A percentile compares a stretch with the other conserved stretches of the same genome.
phyloP scores from a whole-genome alignment of 2,329 filamentous ascomycete genomes.

The Trichoderma sp. region DNA sequence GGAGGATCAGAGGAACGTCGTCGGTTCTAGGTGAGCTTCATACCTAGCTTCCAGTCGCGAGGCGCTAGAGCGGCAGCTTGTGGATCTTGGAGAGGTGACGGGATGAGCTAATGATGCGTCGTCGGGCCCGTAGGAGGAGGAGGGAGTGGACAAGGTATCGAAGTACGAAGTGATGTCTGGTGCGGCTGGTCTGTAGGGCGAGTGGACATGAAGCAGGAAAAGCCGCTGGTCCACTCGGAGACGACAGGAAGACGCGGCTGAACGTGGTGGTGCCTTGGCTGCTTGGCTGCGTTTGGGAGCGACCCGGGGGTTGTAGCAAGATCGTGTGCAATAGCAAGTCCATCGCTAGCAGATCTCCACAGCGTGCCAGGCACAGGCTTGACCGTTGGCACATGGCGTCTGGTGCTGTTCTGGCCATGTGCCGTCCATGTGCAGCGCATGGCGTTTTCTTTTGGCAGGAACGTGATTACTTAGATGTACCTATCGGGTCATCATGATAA shows the following conservation, averaged over 20 bases:
- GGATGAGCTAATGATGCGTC: conserved; percentile 18
- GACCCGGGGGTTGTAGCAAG: not conserved
- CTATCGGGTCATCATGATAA: no score
- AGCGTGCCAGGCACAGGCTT: no score
- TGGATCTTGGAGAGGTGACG: not conserved
- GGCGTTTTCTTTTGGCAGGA: no score
- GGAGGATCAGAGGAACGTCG: not conserved
- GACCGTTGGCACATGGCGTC: no score
- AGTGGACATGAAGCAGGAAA: not conserved
- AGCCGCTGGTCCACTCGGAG: not conserved
- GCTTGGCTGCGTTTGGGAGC: not conserved
- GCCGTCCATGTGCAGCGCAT: no score
- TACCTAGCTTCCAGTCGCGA: conserved; percentile 1
- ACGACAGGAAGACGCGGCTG: not conserved
- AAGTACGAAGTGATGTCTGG: not conserved
- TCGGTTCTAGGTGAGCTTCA: conserved; percentile 16
- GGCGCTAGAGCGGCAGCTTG: conserved; percentile 18
- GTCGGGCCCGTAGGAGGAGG: not conserved
- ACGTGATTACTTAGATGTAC: no score
- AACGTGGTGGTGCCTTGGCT: not conserved
- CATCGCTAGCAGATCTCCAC: not conserved
- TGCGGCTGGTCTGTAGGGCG: not conserved
- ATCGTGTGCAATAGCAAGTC: not conserved
- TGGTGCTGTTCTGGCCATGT: no score
- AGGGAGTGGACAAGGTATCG: not conserved